Evolutionary conservation across 192 early-diverging fungal species (phyloP).

Genomic region (Rhizophagus prolifer): DNA sequence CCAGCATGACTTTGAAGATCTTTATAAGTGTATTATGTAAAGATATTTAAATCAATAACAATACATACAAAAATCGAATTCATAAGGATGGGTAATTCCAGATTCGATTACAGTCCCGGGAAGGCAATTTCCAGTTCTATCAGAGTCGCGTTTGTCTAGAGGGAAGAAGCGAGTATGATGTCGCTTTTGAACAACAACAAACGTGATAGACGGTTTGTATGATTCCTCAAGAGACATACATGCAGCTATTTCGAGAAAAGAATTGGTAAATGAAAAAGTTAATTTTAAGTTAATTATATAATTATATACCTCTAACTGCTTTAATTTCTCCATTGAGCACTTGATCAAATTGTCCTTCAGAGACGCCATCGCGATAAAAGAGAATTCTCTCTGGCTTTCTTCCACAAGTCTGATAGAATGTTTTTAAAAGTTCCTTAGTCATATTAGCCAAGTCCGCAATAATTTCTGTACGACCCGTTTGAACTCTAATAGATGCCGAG

Average conservation of each 20-base stretch:
- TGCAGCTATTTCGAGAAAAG: constrained; percentile 50
- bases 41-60: not conserved
- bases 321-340: constrained; percentile 74
- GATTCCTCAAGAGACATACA: constrained; percentile 60
- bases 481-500: constrained; percentile 61
- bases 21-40: not conserved
- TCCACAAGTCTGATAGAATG: constrained; percentile 60
- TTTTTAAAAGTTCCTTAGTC: constrained; percentile 66
- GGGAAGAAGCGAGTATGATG: constrained; percentile 90
- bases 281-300: not conserved
- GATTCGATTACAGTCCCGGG: constrained; percentile 82
- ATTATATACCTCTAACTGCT: constrained; percentile 46
- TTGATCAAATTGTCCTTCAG: constrained; percentile 80
- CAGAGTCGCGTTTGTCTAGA: constrained; percentile 53
- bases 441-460: constrained; percentile 69
- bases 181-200: constrained; percentile 85
- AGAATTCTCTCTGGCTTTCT: constrained; percentile 76
- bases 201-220: constrained; percentile 82
- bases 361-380: constrained; percentile 90
- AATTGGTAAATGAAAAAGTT: not conserved
- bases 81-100: constrained; percentile 71
- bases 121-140: constrained; percentile 76
- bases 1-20: constrained; percentile 88
- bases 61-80: constrained; percentile 78
- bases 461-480: constrained; percentile 69